These are phyloP conservation scores for Boletus edulis DNA, from an alignment of 768 basidiomycete species.

Conservation along the genomic window DNA sequence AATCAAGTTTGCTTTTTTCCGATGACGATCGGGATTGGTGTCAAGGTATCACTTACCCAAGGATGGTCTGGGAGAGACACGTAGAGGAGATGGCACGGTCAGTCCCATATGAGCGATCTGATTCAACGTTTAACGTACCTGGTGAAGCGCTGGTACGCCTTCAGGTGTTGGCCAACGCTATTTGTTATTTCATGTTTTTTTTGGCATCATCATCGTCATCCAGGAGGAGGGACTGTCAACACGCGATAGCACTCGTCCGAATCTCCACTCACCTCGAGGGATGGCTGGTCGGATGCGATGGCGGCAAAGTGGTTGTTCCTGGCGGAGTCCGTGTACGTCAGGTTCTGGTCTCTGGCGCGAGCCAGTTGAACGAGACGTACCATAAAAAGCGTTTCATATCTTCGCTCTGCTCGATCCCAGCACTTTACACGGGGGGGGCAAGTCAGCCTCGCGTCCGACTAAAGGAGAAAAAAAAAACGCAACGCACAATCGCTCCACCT, in stretches of 20 bases:
- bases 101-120: background rate
- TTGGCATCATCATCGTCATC: background rate
- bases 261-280: constrained; percentile 48
- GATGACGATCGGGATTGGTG: too few relatives aligned
- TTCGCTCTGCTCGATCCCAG: constrained; percentile 65
- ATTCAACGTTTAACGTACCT: constrained; percentile 36
- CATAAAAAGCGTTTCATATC: constrained; percentile 75
- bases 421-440: constrained; percentile 33
- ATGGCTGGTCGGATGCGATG: constrained; percentile 64
- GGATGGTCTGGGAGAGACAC: constrained; percentile 42
- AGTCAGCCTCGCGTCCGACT: too few relatives aligned
- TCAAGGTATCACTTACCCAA: constrained; percentile 43
- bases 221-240: too few relatives aligned
- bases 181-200: background rate
- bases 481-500: constrained; percentile 51
- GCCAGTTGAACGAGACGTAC: constrained; percentile 33
- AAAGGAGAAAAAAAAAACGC: background rate
- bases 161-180: constrained; percentile 55
- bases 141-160: constrained; percentile 48
- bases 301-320: constrained; percentile 78
- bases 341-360: background rate
- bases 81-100: background rate
- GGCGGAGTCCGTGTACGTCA: background rate
- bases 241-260: background rate
- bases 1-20: too few relatives aligned